Evolutionary conservation across 2,329 filamentous ascomycete genomes (phyloP).

Genomic region (Botrytis aclada): DNA sequence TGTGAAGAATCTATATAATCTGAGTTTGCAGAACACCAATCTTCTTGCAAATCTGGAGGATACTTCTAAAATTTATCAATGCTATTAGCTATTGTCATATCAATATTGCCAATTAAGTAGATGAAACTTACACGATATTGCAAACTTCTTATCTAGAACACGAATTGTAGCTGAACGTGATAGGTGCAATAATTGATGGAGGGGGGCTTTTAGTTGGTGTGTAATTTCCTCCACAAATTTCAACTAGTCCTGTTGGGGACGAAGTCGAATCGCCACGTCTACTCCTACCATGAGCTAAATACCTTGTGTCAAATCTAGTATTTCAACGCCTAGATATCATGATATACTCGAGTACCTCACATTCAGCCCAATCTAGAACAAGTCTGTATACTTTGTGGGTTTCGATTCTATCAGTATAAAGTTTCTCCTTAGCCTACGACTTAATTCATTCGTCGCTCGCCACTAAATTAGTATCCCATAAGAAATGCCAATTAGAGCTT

Average conservation of each 20-base stretch:
- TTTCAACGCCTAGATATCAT: not conserved
- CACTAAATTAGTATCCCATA: not conserved
- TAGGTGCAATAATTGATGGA: not conserved
- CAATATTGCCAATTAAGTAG: not conserved
- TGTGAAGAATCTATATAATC: not conserved
- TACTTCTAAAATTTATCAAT: not conserved
- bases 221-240: not conserved
- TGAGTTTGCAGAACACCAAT: not conserved
- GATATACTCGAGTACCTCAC: not conserved
- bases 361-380: not conserved
- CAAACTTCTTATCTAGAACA: not conserved
- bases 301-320: not conserved
- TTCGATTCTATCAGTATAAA: not conserved
- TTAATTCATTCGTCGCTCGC: not conserved
- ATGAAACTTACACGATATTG: not conserved
- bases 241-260: accelerated
- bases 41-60: not conserved
- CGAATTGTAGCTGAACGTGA: not conserved
- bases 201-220: not conserved
- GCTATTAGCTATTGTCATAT: not conserved
- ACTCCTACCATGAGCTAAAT: not conserved
- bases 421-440: not conserved
- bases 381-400: accelerated
- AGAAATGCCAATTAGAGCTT: not conserved
- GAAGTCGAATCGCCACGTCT: not conserved